Evolutionary conservation across 768 basidiomycete genomes (phyloP), one percentile per base, ranked within the genome.

Genomic region (Glaciozyma antarctica): DNA sequence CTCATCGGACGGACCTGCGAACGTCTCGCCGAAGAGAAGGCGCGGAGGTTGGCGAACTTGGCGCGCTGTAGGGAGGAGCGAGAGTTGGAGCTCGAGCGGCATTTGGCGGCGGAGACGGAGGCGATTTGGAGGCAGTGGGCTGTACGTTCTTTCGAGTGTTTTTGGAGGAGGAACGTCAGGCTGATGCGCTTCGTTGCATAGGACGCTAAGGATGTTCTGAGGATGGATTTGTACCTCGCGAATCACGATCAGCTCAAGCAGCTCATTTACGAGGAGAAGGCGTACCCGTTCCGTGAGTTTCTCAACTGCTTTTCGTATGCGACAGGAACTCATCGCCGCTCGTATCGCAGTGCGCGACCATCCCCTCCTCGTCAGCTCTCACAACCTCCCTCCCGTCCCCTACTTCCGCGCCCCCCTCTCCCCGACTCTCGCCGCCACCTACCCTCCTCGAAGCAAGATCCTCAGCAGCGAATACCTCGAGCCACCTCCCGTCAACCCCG

Each of bases 311-410:
- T 43, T 43, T n/a, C 24, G 32, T 17, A 12, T 21, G 30, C 24
- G 8, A 12, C 24, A 19, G 17, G 19, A 19, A 13, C 5, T n/a
- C 26, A 24, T 16, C 22, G 22, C 28, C 22, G 2, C 21, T 2
- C 17, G 6, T 5, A 16, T 30, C 8, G 21, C 57, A 58, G 57
- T 66, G 24, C 65, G 65, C 44, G 61, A 66, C 34, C 65, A 66
- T n/a, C 65, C 65, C 21, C 61, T 66, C 28, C 58, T 66, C 65
- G 28, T 45, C 61, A 62, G 62, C 58, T 21, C 22, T 5, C 65
- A 60, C 65, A 61, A 54, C 61, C 61, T 66, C 12, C 65, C 65
- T 16, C 65, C 65, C 1, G 52, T 54, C 7, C 55, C 57, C 21
- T 62, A 41, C 58, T 66, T 48, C 53, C 65, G 65, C 51, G 61